Evolutionary conservation across 1,284 basidiomycete genomes (phyloP).

Genomic region (Fomitopsis betulina): DNA sequence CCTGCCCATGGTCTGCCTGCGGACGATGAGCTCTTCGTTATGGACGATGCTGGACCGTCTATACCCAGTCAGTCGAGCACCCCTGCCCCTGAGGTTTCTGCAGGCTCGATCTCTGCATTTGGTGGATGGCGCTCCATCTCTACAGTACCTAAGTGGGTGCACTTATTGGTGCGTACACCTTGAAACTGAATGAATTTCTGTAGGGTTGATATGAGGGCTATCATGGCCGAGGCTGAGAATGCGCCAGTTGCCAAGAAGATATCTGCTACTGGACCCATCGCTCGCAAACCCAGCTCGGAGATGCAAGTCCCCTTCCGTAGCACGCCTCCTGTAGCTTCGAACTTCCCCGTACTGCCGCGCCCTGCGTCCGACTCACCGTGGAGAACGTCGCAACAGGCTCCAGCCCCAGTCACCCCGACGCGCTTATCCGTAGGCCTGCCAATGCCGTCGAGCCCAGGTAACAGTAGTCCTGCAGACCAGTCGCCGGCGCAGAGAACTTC

Average conservation of each 20-base stretch:
- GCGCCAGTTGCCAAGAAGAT: constrained; percentile 15
- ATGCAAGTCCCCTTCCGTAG: background rate
- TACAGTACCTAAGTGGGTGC: constrained; percentile 35
- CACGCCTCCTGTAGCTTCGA: background rate
- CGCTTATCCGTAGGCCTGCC: background rate
- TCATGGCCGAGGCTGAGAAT: constrained; percentile 77
- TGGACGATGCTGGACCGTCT: constrained; percentile 49
- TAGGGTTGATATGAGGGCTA: constrained; percentile 78
- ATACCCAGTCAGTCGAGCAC: constrained; percentile 8
- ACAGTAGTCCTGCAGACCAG: background rate
- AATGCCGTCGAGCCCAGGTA: constrained; percentile 2
- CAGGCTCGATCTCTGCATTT: constrained; percentile 6
- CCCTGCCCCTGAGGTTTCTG: background rate
- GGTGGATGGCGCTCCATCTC: constrained; percentile 37
- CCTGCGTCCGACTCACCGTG: constrained; percentile 15
- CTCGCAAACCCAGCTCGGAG: constrained; percentile 4
- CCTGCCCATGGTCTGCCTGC: constrained; percentile 17
- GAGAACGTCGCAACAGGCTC: constrained; percentile 11
- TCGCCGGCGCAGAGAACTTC: constrained; percentile 8
- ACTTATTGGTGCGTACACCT: background rate
- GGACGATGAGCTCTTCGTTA: constrained; percentile 53
- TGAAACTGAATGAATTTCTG: constrained; percentile 1
- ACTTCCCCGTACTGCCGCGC: background rate
- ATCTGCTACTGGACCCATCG: background rate
- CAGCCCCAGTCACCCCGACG: constrained; percentile 4